A percentile compares a stretch with the other conserved stretches of the same genome.
Conservation (phyloP, 208 protist genomes). For the Acanthamoeba divionensis region DNA sequence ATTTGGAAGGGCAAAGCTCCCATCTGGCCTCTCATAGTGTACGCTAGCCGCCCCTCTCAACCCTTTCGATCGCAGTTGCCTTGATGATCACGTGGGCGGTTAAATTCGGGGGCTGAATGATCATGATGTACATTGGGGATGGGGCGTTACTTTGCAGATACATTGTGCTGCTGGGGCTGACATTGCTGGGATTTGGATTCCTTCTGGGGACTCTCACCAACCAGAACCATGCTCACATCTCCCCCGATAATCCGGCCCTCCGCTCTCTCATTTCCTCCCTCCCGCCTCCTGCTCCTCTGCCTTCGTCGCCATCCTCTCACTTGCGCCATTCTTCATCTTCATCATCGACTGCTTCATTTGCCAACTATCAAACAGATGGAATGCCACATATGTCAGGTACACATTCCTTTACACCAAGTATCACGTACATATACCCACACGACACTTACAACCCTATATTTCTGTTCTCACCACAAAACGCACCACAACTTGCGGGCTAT, state of each 20-base stretch:
- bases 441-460: too few relatives aligned
- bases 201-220: background rate
- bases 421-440: too few relatives aligned
- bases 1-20: constrained; percentile 38
- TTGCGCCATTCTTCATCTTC: background rate
- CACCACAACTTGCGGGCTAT: too few relatives aligned
- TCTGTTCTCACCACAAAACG: too few relatives aligned
- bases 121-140: too few relatives aligned
- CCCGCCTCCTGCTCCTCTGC: background rate
- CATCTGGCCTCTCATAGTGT: constrained; percentile 13
- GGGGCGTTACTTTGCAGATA: background rate
- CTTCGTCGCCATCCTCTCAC: background rate
- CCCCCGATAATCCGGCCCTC: background rate
- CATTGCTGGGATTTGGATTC: constrained; percentile 12
- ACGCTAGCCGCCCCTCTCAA: background rate
- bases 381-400: background rate
- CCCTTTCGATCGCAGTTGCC: background rate
- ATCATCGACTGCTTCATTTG: background rate
- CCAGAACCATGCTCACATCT: background rate
- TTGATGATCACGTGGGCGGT: background rate
- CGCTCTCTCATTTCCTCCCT: background rate
- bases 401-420: too few relatives aligned
- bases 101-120: too few relatives aligned
- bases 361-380: background rate
- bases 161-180: background rate